phyloP scores from a whole-genome alignment of 2,329 filamentous ascomycete species.

The Ascocoryne sarcoides region DNA sequence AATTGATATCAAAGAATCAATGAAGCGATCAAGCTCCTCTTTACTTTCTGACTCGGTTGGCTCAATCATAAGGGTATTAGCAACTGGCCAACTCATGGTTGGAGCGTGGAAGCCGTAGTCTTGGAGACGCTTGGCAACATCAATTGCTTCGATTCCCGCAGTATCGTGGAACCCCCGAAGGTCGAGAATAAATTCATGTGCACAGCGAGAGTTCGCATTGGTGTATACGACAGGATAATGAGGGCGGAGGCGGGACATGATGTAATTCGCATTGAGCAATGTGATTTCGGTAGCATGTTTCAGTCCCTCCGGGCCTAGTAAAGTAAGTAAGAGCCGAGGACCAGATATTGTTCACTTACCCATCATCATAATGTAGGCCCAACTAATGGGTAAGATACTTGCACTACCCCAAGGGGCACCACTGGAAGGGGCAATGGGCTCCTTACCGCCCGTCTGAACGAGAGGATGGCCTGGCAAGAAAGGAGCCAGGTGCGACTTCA shows the following conservation, averaged over 20 bases:
- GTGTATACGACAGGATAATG: slow-evolving; percentile 93
- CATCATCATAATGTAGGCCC: slow-evolving; percentile 95
- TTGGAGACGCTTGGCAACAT: slow-evolving; percentile 92
- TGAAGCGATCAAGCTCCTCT: slow-evolving; percentile 87
- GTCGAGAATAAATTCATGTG: slow-evolving; percentile 96
- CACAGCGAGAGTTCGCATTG: slow-evolving; percentile 78
- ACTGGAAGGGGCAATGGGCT: slow-evolving; percentile 62
- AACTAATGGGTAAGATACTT: slow-evolving; percentile 87
- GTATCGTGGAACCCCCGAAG: slow-evolving; percentile 75
- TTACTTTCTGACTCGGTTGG: slow-evolving; percentile 91
- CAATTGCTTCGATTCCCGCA: slow-evolving; percentile 80
- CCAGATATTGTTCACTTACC: slow-evolving; percentile 35
- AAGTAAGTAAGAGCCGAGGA: slow-evolving; percentile 8
- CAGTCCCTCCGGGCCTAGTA: slow-evolving; percentile 55
- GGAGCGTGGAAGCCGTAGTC: slow-evolving; percentile 97
- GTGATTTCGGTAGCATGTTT: slow-evolving; percentile 87
- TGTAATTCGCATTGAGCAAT: slow-evolving; percentile 95
- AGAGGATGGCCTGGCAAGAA: slow-evolving; percentile 65
- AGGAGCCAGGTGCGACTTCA: slow-evolving; percentile 68
- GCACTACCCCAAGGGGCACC: slow-evolving; percentile 82
- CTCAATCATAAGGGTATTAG: slow-evolving; percentile 96
- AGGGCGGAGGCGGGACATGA: slow-evolving; percentile 74
- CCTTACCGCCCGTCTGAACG: slow-evolving; percentile 44
- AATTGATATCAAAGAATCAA: slow-evolving; percentile 81
- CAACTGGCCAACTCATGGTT: slow-evolving; percentile 94